Evolutionary conservation across 2,329 filamentous ascomycete species (phyloP), one percentile per base, ranked within the genome.

Genomic region (Aspergillus texensis): DNA sequence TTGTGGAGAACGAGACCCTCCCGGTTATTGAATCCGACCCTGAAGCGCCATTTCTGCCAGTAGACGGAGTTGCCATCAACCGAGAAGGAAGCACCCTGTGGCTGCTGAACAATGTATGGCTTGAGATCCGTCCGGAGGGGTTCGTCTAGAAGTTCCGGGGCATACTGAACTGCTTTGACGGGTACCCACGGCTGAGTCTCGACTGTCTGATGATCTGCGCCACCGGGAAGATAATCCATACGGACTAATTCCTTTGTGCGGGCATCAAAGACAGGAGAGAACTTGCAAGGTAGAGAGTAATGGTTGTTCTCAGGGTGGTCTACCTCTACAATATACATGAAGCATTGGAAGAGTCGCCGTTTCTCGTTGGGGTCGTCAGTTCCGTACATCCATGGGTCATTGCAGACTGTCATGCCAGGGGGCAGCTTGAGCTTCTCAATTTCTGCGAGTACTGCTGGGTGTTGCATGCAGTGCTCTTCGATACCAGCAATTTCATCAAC

Each of bases 321-420:
- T 19, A 74, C 71, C 6, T 66, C 72, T 2, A 77, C 67, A 55
- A 77, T 66, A 56, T 77, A 80, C 75, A 80, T 75, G 56, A 78
- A 80, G 62, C 76, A 78, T 64, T 80, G 78, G 62, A 78, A 77
- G 14, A 80, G 71, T 3, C 78, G 77, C 26, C 78, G 73, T 12
- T 70, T 74, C 62, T 80, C 77, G n/a, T 78, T 78, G 6, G 70
- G 65, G 43, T 71, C 70, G 41, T 80, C 78, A 4, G 74, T 77
- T 76, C 84, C 86, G 68, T 92, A 93, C 55, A 91, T 91, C 90
- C 90, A 93, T 1, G 86, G 86, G 64, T 88, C 87, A 57, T 82
- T 82, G 65, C 87, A 83, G 30, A 89, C 80, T 2, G 82, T 81
- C 3, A 86, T 81, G 34, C 85, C 86, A 66, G 85, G 77, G 0